These are phyloP conservation scores for Dipodascopsis uninucleata DNA, from an alignment of 805 yeast species.

Conservation along the genomic window DNA sequence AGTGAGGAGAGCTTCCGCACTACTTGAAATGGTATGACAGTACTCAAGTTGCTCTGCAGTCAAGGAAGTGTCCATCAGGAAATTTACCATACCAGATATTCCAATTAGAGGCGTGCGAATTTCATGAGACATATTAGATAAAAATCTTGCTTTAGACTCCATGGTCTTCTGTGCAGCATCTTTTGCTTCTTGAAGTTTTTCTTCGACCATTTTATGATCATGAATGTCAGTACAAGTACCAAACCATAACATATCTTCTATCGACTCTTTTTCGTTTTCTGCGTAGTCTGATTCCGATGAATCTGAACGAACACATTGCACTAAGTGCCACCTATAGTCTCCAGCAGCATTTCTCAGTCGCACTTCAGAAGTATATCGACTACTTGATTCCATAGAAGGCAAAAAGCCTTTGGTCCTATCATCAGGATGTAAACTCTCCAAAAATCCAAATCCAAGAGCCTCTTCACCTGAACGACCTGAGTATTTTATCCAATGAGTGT, in stretches of 20 bases:
- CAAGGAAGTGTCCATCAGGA: conserved; percentile 35
- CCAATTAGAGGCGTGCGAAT: conserved; percentile 39
- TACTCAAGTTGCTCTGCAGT: conserved; percentile 37
- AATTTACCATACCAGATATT: conserved; percentile 39
- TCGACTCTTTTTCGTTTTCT: conserved; percentile 1
- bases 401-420: conserved; percentile 31
- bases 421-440: conserved; percentile 35
- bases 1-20: conserved; percentile 36
- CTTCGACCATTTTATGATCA: conserved; percentile 36
- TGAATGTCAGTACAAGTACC: conserved; percentile 38
- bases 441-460: conserved; percentile 32
- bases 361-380: conserved; percentile 29
- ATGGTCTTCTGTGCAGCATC: conserved; percentile 38
- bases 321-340: conserved; percentile 36
- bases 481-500: conserved; percentile 35
- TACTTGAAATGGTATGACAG: conserved; percentile 37
- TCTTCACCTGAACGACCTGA: conserved; percentile 32
- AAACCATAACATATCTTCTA: conserved; percentile 31
- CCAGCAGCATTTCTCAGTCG: conserved; percentile 30
- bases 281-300: conserved; percentile 1
- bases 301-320: conserved; percentile 31
- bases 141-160: conserved; percentile 39
- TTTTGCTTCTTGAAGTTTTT: conserved; percentile 36
- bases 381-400: conserved; percentile 15
- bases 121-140: conserved; percentile 39